phyloP scores from a whole-genome alignment of 2,329 filamentous ascomycete species.

The Aureobasidium sp. region DNA sequence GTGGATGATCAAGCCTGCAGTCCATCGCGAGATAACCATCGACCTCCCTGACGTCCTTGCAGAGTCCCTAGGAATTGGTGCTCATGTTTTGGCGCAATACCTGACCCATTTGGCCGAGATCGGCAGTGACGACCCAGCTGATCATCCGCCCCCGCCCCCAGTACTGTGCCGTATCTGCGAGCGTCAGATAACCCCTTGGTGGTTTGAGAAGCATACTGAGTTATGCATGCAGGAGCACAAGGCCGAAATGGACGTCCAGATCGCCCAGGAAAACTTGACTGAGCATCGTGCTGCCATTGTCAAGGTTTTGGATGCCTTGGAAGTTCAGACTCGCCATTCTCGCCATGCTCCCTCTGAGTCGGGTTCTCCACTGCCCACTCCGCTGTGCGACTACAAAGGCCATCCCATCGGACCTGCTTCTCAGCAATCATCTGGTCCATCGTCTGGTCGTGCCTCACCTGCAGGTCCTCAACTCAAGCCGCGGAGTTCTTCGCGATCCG shows the following conservation, averaged over 20 bases:
- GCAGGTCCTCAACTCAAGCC: conserved; percentile 52
- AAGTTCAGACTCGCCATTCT: conserved; percentile 62
- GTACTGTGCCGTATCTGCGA: conserved; percentile 96
- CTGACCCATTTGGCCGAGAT: conserved; percentile 82
- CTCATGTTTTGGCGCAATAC: conserved; percentile 89
- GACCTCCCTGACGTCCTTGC: conserved; percentile 84
- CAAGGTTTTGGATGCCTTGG: conserved; percentile 85
- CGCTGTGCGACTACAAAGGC: conserved; percentile 72
- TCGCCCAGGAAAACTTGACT: conserved; percentile 82
- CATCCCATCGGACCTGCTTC: conserved; percentile 70
- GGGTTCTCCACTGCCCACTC: conserved; percentile 23
- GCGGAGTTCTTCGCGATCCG: conserved; percentile 55
- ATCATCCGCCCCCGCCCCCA: conserved; percentile 71
- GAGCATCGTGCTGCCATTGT: conserved; percentile 94
- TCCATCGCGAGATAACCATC: conserved; percentile 87
- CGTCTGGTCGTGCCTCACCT: conserved; percentile 62
- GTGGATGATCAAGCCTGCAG: conserved; percentile 98
- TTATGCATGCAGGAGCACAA: conserved; percentile 91
- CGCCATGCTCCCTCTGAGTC: conserved; percentile 47
- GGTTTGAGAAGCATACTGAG: conserved; percentile 99
- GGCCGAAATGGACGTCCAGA: conserved; percentile 95
- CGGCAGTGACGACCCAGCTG: conserved; percentile 63
- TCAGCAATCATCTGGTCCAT: conserved; percentile 59
- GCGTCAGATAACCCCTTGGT: conserved; percentile 94
- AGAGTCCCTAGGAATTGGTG: conserved; percentile 86